Evolutionary conservation across 495 filamentous ascomycete genomes (phyloP).

Genomic region (Tuber umbilicatum): DNA sequence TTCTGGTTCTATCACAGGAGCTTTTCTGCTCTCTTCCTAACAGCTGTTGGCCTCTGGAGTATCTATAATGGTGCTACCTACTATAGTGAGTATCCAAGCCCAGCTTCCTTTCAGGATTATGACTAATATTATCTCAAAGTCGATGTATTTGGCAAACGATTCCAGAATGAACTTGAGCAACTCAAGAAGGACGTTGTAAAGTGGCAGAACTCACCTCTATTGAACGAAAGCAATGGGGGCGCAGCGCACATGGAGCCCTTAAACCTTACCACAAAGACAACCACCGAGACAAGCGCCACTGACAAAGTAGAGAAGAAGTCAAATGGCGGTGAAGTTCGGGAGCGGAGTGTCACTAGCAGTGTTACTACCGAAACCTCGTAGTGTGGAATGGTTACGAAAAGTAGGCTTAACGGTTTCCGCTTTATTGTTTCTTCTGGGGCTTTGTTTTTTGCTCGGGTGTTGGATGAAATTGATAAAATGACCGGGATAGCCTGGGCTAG

Average conservation of each 20-base stretch:
- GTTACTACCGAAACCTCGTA: conserved; percentile 14
- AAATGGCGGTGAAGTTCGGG: conserved; percentile 18
- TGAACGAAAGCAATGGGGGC: conserved; percentile 9
- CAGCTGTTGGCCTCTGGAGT: conserved; percentile 77
- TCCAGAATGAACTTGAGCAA: conserved; percentile 90
- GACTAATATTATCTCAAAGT: conserved; percentile 28
- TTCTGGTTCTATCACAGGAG: conserved; percentile 90
- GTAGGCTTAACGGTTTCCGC: neutral
- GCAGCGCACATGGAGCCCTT: conserved; percentile 19
- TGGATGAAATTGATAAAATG: neutral
- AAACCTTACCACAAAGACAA: conserved; percentile 13
- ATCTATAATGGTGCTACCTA: conserved; percentile 93
- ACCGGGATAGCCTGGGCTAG: neutral
- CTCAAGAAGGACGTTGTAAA: conserved; percentile 83
- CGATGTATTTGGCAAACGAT: conserved; percentile 90
- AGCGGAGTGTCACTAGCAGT: conserved; percentile 22
- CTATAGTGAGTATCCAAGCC: conserved; percentile 56
- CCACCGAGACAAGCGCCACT: conserved; percentile 17
- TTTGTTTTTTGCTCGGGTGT: neutral
- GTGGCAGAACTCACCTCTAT: conserved; percentile 57
- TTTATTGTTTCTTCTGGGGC: neutral
- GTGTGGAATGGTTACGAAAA: neutral
- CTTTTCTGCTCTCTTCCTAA: conserved; percentile 68
- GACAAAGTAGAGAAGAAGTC: conserved; percentile 17
- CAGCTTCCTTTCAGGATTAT: neutral